Percentiles rank a stretch among this genome's conserved stretches.
These are phyloP conservation scores for Ophiostoma angusticollis DNA, from an alignment of 2,329 filamentous ascomycete genomes.

Conservation along the genomic window DNA sequence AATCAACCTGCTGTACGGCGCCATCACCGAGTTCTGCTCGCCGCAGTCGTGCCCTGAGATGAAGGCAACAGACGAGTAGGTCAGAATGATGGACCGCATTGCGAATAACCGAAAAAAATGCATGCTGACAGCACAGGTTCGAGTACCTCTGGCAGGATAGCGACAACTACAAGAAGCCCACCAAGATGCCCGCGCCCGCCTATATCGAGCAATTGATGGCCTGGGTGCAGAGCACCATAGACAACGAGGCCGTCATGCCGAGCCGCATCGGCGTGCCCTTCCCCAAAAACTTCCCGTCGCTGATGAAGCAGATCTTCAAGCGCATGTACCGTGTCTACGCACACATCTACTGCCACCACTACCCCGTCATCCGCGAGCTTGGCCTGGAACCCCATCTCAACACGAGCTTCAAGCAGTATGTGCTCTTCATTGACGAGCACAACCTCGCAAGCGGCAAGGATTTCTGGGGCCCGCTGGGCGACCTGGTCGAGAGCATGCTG, in stretches of 20 bases:
- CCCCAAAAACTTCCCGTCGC: slow-evolving; percentile 76
- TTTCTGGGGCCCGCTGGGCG: slow-evolving; percentile 91
- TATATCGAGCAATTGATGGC: slow-evolving; percentile 97
- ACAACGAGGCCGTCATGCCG: slow-evolving; percentile 92
- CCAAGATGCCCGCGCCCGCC: slow-evolving; percentile 92
- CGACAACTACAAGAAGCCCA: slow-evolving; percentile 86
- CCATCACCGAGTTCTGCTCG: slow-evolving; percentile 98
- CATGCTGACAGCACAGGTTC: slow-evolving; percentile 61
- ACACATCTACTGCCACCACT: slow-evolving; percentile 99
- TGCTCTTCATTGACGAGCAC: slow-evolving; percentile 97
- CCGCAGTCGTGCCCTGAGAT: slow-evolving; percentile 95
- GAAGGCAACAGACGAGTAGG: slow-evolving; percentile 98
- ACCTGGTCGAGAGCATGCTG: slow-evolving; percentile 95
- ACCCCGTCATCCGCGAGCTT: slow-evolving; percentile 88
- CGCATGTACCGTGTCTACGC: slow-evolving; percentile 97
- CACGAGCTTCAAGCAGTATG: slow-evolving; percentile 99
- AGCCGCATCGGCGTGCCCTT: slow-evolving; percentile 91
- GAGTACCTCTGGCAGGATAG: slow-evolving; percentile 98
- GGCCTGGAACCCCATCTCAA: slow-evolving; percentile 95
- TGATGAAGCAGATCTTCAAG: slow-evolving; percentile 96
- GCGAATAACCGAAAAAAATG: too few species aligned
- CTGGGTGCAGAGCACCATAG: slow-evolving; percentile 91
- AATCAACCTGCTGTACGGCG: slow-evolving; percentile 96
- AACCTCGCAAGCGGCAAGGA: slow-evolving; percentile 84
- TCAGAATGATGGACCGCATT: too few species aligned